phyloP scores from a whole-genome alignment of 2,329 filamentous ascomycete genomes.

The Amauroascus verrucosus region DNA sequence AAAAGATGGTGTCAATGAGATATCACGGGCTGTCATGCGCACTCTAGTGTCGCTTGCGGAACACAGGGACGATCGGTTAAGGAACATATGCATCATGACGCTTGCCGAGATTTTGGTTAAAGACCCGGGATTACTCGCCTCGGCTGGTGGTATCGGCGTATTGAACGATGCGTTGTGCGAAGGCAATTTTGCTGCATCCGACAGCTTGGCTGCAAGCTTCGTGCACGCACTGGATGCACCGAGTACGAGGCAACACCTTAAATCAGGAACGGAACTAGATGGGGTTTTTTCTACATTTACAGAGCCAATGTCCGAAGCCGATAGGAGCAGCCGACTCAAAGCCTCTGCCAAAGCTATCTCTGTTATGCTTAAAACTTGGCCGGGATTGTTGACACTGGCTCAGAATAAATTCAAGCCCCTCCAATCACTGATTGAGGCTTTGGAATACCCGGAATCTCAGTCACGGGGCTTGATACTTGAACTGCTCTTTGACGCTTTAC shows the following conservation, averaged over 20 bases:
- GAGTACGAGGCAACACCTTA: slow-evolving; percentile 66
- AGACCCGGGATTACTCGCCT: slow-evolving; percentile 69
- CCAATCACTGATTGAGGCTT: slow-evolving; percentile 61
- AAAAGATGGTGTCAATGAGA: slow-evolving; percentile 78
- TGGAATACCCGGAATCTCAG: slow-evolving; percentile 48
- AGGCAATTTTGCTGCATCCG: slow-evolving; percentile 82
- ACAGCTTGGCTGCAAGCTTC: slow-evolving; percentile 78
- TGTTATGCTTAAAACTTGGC: slow-evolving; percentile 86
- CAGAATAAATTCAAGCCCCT: slow-evolving; percentile 82
- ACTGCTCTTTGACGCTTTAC: slow-evolving; percentile 68
- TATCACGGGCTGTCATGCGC: slow-evolving; percentile 76
- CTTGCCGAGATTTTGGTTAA: slow-evolving; percentile 82
- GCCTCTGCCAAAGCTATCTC: slow-evolving; percentile 88
- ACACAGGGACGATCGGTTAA: slow-evolving; percentile 70
- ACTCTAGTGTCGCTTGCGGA: slow-evolving; percentile 87
- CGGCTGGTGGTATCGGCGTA: slow-evolving; percentile 72
- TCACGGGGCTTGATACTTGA: slow-evolving; percentile 73
- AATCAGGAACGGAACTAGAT: slow-evolving; percentile 80
- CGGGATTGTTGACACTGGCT: slow-evolving; percentile 75
- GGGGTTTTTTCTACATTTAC: slow-evolving; percentile 87
- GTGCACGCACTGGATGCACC: slow-evolving; percentile 83
- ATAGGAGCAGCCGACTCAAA: slow-evolving; percentile 58
- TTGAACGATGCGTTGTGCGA: slow-evolving; percentile 88
- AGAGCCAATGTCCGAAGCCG: slow-evolving; percentile 53
- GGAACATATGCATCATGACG: slow-evolving; percentile 86